A percentile compares a stretch with the other conserved stretches of the same genome.
Evolutionary conservation across 2,329 filamentous ascomycete genomes (phyloP).

Genomic region (Cercospora sp.): DNA sequence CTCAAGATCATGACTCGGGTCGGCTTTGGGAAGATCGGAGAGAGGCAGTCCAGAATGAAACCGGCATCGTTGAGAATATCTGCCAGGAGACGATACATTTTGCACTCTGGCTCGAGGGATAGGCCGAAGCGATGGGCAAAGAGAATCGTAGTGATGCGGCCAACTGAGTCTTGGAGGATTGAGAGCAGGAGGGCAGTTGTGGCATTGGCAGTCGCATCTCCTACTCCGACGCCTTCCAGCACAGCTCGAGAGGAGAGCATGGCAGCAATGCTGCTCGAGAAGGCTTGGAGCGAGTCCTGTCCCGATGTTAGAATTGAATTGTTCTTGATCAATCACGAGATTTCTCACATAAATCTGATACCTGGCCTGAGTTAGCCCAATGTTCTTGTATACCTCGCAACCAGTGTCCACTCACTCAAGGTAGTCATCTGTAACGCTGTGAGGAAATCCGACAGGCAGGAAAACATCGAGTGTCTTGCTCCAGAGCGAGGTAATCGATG

Average conservation of each 20-base stretch:
- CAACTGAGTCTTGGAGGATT: slow-evolving; percentile 78
- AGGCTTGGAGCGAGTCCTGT: slow-evolving; percentile 77
- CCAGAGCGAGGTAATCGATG: slow-evolving; percentile 30
- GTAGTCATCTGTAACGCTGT: slow-evolving; percentile 84
- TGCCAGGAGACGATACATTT: slow-evolving; percentile 81
- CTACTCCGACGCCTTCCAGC: slow-evolving; percentile 76
- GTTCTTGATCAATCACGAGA: neutral
- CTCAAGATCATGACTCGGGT: slow-evolving; percentile 60
- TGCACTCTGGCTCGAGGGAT: slow-evolving; percentile 85
- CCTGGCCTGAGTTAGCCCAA: slow-evolving; percentile 41
- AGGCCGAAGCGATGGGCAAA: slow-evolving; percentile 83
- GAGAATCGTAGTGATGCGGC: slow-evolving; percentile 78
- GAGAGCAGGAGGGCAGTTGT: slow-evolving; percentile 80
- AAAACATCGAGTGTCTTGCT: slow-evolving; percentile 67
- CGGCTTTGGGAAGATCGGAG: slow-evolving; percentile 67
- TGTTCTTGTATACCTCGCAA: neutral
- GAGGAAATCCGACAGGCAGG: slow-evolving; percentile 82
- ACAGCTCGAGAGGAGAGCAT: slow-evolving; percentile 81
- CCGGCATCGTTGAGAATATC: slow-evolving; percentile 87
- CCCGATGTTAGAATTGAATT: slow-evolving; percentile 1
- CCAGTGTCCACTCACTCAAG: slow-evolving; percentile 60
- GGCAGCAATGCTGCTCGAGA: slow-evolving; percentile 77
- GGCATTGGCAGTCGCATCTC: slow-evolving; percentile 74
- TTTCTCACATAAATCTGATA: slow-evolving; percentile 66
- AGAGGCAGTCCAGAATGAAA: slow-evolving; percentile 82